These are phyloP conservation scores for Scenedesmus sp. DNA, from an alignment of 163 green algal genomes.

Conservation along the genomic window DNA sequence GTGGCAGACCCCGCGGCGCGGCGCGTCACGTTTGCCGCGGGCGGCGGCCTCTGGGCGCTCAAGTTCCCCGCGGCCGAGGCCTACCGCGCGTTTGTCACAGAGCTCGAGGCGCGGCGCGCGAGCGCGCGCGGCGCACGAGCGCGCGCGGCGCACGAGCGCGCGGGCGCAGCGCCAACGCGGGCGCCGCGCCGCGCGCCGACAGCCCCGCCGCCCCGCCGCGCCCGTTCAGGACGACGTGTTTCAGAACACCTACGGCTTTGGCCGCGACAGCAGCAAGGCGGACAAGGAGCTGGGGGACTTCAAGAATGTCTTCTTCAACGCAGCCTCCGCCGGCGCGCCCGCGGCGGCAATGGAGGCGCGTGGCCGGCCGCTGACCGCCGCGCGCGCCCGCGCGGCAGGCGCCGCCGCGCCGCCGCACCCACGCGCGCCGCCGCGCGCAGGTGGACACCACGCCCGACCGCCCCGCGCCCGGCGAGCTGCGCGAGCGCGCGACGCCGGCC, in stretches of 20 bases:
- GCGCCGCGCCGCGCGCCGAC: no score
- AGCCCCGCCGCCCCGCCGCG: no score
- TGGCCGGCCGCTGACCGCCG: conserved; percentile 30
- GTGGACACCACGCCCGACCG: conserved; percentile 22
- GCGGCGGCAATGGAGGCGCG: conserved; percentile 29
- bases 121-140: no score
- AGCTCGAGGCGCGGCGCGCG: conserved; percentile 22
- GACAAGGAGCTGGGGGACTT: conserved; percentile 47
- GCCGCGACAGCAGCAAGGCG: conserved; percentile 57
- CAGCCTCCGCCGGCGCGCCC: neutral
- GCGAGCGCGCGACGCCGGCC: conserved; percentile 30
- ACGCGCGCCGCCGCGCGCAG: no score
- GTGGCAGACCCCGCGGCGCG: conserved; percentile 56
- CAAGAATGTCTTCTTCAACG: conserved; percentile 42
- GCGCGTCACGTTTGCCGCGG: conserved; percentile 64
- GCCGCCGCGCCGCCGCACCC: neutral
- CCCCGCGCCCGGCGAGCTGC: conserved; percentile 34
- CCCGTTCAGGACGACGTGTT: conserved; percentile 69
- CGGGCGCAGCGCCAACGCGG: no score
- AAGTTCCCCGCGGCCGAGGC: conserved; percentile 54
- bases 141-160: no score
- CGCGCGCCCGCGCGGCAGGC: neutral
- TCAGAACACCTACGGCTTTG: conserved; percentile 81
- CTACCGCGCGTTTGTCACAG: conserved; percentile 43
- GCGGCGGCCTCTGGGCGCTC: conserved; percentile 69